Conservation (phyloP, 805 yeast genomes). For the Lipomyces spencermartinsiae region DNA sequence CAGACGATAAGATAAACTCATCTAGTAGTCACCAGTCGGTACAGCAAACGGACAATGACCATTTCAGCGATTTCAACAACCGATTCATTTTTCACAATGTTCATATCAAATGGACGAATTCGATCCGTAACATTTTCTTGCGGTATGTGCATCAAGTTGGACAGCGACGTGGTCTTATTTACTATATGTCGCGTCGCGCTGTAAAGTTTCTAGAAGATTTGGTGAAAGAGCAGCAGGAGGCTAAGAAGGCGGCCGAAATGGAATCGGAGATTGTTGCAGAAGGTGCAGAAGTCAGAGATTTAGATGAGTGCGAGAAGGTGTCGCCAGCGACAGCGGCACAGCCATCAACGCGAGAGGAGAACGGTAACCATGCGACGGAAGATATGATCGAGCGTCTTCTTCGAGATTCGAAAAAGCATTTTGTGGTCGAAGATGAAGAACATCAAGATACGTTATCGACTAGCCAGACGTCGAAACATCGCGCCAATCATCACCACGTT, state of each 20-base stretch:
- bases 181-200: slow-evolving; percentile 57
- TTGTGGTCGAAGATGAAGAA: slow-evolving; percentile 32
- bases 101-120: slow-evolving; percentile 79
- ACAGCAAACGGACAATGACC: slow-evolving; percentile 19
- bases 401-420: slow-evolving; percentile 24
- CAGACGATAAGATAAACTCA: slow-evolving; percentile 6
- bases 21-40: slow-evolving; percentile 2
- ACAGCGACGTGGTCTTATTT: slow-evolving; percentile 52
- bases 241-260: slow-evolving; percentile 2
- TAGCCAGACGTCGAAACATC: neutral
- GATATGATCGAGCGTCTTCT: slow-evolving; percentile 30
- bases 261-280: neutral
- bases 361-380: slow-evolving; percentile 23
- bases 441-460: neutral
- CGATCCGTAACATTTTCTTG: slow-evolving; percentile 66
- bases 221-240: slow-evolving; percentile 47
- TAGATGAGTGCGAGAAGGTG: slow-evolving; percentile 16
- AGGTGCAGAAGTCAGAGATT: slow-evolving; percentile 4
- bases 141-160: slow-evolving; percentile 61
- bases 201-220: slow-evolving; percentile 59
- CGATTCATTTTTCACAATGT: slow-evolving; percentile 75
- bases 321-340: neutral
- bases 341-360: slow-evolving; percentile 8
- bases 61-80: slow-evolving; percentile 56
- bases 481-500: slow-evolving; percentile 9